These are phyloP conservation scores for Taiozyma sp. DNA, from an alignment of 1,139 yeast genomes.

Conservation along the genomic window DNA sequence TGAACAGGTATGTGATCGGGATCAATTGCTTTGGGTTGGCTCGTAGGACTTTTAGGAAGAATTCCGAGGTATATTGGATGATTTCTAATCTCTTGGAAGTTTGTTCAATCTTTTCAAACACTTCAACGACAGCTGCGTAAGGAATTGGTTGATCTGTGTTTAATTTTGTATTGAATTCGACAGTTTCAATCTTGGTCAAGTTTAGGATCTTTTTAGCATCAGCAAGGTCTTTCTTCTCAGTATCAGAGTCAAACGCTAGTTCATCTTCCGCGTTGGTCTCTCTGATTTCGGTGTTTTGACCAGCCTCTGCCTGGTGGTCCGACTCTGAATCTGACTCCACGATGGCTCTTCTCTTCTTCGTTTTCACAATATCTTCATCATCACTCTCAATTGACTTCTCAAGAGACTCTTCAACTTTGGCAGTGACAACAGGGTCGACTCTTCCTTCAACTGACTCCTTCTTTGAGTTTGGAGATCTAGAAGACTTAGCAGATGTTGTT, in stretches of 20 bases:
- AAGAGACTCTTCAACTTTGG: background rate
- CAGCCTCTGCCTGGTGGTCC: background rate
- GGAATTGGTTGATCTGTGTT: conserved; percentile 34
- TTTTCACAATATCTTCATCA: background rate
- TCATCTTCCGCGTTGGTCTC: conserved; percentile 10
- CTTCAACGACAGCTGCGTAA: conserved; percentile 59
- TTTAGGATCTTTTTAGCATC: conserved; percentile 19
- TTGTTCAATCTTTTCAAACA: conserved; percentile 71
- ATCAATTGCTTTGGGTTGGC: conserved; percentile 58
- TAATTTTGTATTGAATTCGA: conserved; percentile 2
- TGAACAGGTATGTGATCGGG: conserved; percentile 74
- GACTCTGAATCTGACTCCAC: background rate
- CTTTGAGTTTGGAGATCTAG: background rate
- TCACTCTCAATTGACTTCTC: background rate
- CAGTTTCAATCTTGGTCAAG: conserved; percentile 3
- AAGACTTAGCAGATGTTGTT: background rate
- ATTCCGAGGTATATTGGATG: conserved; percentile 65
- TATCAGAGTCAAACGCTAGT: conserved; percentile 20
- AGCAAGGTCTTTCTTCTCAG: conserved; percentile 18
- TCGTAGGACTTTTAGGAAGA: conserved; percentile 58
- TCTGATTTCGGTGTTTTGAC: background rate
- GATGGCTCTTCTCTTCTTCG: background rate
- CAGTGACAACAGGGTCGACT: background rate
- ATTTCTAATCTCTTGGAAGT: conserved; percentile 83
- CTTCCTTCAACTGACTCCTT: background rate